Conservation (phyloP, 805 yeast species). For the Metschnikowia arizonensis region DNA sequence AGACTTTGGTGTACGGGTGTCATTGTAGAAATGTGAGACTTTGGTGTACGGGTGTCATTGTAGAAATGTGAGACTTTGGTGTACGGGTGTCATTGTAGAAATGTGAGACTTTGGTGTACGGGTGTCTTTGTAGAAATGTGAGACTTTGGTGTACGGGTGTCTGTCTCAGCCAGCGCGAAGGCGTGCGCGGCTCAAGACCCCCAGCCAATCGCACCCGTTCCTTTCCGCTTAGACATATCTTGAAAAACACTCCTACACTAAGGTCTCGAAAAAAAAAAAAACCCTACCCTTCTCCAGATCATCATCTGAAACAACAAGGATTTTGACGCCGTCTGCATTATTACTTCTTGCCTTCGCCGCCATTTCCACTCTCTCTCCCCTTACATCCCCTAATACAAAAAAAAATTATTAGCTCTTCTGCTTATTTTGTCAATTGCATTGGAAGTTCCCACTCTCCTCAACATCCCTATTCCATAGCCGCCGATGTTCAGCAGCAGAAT, state of each 20-base stretch:
- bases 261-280: conserved; percentile 7
- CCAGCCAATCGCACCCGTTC: conserved; percentile 22
- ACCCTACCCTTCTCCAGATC: conserved; percentile 7
- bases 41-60: no score
- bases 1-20: no score
- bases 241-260: conserved; percentile 5
- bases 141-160: not conserved
- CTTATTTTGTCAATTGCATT: conserved; percentile 5
- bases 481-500: conserved; percentile 19
- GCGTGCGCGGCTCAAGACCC: conserved; percentile 16
- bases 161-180: conserved; percentile 3
- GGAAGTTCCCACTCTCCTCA: conserved; percentile 2
- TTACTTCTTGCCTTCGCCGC: conserved; percentile 5
- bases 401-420: not conserved
- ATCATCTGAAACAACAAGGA: not conserved
- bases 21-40: no score
- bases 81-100: no score
- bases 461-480: conserved; percentile 1
- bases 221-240: conserved; percentile 16
- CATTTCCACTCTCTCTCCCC: conserved; percentile 4
- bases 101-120: no score
- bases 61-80: no score
- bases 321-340: not conserved
- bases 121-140: no score
- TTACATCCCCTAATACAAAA: not conserved